Conservation (phyloP, 2,329 filamentous ascomycete genomes). For the Exophiala lecanii-corni region DNA sequence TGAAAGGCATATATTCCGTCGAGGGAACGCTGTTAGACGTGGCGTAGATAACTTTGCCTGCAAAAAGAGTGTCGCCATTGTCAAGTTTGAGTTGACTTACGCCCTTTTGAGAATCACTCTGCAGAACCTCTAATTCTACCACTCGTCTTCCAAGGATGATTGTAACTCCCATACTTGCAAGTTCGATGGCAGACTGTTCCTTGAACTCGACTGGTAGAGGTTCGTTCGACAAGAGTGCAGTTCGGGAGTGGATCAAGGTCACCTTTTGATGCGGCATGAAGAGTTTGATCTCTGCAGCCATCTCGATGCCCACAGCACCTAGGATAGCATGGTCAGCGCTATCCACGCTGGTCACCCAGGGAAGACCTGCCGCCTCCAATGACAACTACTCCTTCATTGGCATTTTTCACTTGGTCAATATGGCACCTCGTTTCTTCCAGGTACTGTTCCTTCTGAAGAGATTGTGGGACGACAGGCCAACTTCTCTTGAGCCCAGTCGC, state of each 20-base stretch:
- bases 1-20: conserved; percentile 57
- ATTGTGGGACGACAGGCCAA: conserved; percentile 70
- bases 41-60: conserved; percentile 65
- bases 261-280: conserved; percentile 61
- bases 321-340: neutral
- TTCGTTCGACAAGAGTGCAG: conserved; percentile 67
- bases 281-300: conserved; percentile 72
- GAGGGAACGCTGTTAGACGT: conserved; percentile 61
- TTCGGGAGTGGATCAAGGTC: conserved; percentile 69
- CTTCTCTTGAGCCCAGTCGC: conserved; percentile 65
- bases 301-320: conserved; percentile 70
- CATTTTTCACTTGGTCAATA: conserved; percentile 50
- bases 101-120: conserved; percentile 26
- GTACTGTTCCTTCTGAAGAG: conserved; percentile 58
- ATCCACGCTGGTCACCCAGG: neutral
- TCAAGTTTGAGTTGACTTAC: conserved; percentile 54
- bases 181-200: conserved; percentile 54
- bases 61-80: conserved; percentile 55
- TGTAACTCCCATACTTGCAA: conserved; percentile 61
- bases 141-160: conserved; percentile 60
- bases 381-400: conserved; percentile 59
- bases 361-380: conserved; percentile 60
- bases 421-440: conserved; percentile 58
- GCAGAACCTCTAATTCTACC: conserved; percentile 35
- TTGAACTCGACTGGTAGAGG: conserved; percentile 66